Conservation (phyloP, 805 yeast genomes). For the Metschnikowia hibisci region DNA sequence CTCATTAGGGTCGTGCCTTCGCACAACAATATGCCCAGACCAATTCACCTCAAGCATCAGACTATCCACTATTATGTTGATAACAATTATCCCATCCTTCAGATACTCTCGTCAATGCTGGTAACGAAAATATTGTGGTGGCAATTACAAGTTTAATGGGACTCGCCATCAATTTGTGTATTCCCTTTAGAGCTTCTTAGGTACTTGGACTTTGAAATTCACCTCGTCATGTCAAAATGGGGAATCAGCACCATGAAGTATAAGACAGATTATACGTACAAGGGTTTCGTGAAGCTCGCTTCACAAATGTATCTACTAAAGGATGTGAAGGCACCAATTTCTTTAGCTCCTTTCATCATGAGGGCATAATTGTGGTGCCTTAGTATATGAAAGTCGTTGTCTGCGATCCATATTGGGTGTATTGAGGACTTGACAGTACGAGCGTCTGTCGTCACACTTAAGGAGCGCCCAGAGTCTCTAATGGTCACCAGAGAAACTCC, state of each 20-base stretch:
- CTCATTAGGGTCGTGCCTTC: background rate
- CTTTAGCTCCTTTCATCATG: constrained; percentile 26
- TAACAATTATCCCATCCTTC: background rate
- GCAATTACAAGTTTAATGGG: constrained; percentile 29
- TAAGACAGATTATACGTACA: constrained; percentile 21
- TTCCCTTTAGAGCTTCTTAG: constrained; percentile 19
- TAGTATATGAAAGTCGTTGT: constrained; percentile 27
- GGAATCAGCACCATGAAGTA: constrained; percentile 26
- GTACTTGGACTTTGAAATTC: constrained; percentile 19
- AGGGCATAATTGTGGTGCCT: constrained; percentile 29
- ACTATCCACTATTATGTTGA: background rate
- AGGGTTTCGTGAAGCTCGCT: constrained; percentile 18
- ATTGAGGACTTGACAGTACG: constrained; percentile 25
- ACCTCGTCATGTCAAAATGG: constrained; percentile 26
- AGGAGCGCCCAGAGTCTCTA: constrained; percentile 21
- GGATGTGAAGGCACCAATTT: constrained; percentile 26
- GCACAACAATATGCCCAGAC: background rate
- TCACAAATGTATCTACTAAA: constrained; percentile 16
- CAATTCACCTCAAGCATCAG: background rate
- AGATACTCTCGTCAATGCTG: background rate
- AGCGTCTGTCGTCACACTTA: constrained; percentile 27
- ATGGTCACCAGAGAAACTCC: constrained; percentile 26
- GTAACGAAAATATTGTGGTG: constrained; percentile 21
- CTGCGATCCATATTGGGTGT: constrained; percentile 24
- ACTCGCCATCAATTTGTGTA: constrained; percentile 20